Conservation (phyloP, 306 rosid species). For the Gastrolobium bilobum region DNA sequence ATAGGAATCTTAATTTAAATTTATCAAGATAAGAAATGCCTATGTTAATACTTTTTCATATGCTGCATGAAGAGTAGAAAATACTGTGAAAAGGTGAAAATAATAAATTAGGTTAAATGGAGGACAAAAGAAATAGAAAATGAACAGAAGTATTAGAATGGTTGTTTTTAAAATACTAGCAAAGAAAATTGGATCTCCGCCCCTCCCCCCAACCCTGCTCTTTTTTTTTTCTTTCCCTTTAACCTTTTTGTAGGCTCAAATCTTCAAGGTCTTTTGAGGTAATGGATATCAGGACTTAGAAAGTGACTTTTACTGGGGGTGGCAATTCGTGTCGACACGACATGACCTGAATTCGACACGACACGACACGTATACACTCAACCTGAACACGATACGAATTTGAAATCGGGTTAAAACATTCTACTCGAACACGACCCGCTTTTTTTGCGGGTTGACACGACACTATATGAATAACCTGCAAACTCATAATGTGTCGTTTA, state of each 20-base stretch:
- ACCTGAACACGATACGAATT: too few relatives aligned
- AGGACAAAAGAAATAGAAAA: background rate
- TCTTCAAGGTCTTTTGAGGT: background rate
- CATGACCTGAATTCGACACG: too few relatives aligned
- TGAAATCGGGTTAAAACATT: too few relatives aligned
- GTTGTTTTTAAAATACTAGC: background rate
- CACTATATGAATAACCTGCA: too few relatives aligned
- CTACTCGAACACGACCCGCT: too few relatives aligned
- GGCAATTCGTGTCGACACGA: too few relatives aligned
- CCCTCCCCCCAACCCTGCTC: too few relatives aligned
- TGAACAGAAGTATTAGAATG: background rate
- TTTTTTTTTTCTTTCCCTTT: background rate
- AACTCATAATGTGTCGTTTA: too few relatives aligned
- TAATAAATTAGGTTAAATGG: background rate
- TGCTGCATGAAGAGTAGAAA: background rate
- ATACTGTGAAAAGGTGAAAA: background rate
- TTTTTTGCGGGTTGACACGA: too few relatives aligned
- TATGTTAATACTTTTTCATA: constrained; percentile 1
- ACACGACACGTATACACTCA: too few relatives aligned
- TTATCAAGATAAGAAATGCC: background rate
- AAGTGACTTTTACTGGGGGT: background rate
- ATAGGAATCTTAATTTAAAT: background rate
- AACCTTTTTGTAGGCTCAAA: background rate
- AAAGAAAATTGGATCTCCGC: background rate
- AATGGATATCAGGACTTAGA: background rate